These are phyloP conservation scores for Blastomyces percursus DNA, from an alignment of 2,329 filamentous ascomycete genomes.

Conservation along the genomic window DNA sequence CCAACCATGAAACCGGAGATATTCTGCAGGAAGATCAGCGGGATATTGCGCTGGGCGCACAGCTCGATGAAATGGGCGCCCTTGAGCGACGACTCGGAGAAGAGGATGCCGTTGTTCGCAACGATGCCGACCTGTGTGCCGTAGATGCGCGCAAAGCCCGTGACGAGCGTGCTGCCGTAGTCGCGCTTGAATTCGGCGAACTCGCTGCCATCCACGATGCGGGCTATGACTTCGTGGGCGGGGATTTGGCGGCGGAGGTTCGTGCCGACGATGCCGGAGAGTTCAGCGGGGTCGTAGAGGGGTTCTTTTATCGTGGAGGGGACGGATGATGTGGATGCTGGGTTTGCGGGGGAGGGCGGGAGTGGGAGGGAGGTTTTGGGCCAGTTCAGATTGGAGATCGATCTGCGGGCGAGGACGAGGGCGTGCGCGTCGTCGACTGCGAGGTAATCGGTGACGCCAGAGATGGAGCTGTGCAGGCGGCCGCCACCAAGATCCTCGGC, in stretches of 20 bases:
- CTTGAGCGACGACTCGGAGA: conserved; percentile 80
- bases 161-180: conserved; percentile 82
- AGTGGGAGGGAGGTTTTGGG: conserved; percentile 41
- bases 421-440: conserved; percentile 92
- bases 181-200: conserved; percentile 92
- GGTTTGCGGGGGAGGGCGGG: conserved; percentile 22
- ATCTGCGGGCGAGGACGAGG: conserved; percentile 70
- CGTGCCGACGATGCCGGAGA: conserved; percentile 79
- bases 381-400: conserved; percentile 83
- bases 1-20: conserved; percentile 99
- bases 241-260: conserved; percentile 79
- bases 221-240: conserved; percentile 81
- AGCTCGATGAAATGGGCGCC: conserved; percentile 96
- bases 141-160: conserved; percentile 82
- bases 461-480: conserved; percentile 77
- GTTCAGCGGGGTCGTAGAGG: conserved; percentile 65
- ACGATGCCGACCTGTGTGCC: conserved; percentile 86
- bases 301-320: conserved; percentile 54
- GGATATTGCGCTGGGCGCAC: conserved; percentile 79
- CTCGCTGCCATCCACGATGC: conserved; percentile 79
- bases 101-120: conserved; percentile 91
- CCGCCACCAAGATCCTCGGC: conserved; percentile 88
- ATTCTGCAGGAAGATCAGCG: conserved; percentile 89
- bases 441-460: conserved; percentile 89
- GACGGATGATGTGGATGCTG: conserved; percentile 11